phyloP scores from a whole-genome alignment of 371 early-diverging fungal genomes.

The Zopfochytrium polystomum region DNA sequence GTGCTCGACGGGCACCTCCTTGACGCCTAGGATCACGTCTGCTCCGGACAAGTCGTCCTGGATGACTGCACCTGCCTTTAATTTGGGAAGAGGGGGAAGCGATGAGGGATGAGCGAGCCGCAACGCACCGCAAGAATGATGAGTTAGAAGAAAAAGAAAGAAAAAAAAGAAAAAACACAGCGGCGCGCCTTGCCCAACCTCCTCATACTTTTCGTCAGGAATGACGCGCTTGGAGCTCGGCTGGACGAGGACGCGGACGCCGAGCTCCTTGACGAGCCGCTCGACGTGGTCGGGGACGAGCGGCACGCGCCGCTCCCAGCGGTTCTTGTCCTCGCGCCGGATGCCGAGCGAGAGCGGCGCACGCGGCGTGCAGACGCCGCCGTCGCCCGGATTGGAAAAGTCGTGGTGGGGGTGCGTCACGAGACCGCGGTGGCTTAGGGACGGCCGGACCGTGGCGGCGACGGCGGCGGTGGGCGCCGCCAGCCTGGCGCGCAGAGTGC shows the following conservation, averaged over 20 bases:
- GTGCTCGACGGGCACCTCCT: constrained; percentile 86
- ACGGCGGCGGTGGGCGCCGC: too few species aligned
- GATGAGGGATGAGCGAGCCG: neutral
- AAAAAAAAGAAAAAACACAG: too few species aligned
- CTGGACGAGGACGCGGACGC: constrained; percentile 80
- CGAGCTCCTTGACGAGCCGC: constrained; percentile 73
- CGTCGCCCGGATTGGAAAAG: too few species aligned
- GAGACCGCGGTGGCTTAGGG: too few species aligned
- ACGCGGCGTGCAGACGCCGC: too few species aligned
- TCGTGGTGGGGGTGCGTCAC: too few species aligned
- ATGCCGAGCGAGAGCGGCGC: constrained; percentile 65
- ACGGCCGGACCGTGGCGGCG: too few species aligned
- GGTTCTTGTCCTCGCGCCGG: constrained; percentile 91
- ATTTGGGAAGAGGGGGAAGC: neutral
- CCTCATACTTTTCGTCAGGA: constrained; percentile 71
- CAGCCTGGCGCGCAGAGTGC: too few species aligned
- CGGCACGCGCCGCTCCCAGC: constrained; percentile 93
- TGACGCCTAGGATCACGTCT: constrained; percentile 93
- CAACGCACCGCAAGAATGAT: neutral
- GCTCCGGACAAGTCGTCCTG: constrained; percentile 84
- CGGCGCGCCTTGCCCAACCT: constrained; percentile 46
- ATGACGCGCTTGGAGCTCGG: constrained; percentile 90
- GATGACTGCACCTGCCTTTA: constrained; percentile 82
- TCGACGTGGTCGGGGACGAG: constrained; percentile 60
- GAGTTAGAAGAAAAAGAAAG: neutral